Conservation (phyloP, 148 eudicot species). For the Cornus kousa region DNA sequence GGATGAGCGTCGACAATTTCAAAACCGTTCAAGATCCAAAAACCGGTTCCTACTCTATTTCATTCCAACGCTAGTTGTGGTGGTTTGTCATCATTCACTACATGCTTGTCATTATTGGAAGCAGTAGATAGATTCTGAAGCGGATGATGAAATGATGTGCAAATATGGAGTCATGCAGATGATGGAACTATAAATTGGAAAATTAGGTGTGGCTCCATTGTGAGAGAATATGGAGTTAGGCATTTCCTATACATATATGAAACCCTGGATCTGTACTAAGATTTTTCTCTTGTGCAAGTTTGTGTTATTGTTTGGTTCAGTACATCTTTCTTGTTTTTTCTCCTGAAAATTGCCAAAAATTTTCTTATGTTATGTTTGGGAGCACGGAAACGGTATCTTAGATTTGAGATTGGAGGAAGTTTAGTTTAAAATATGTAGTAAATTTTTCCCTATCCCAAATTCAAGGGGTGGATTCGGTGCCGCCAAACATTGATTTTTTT, state of each 20-base stretch:
- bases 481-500: too few relatives aligned
- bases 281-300: not conserved
- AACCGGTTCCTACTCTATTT: conserved; percentile 85
- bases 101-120: not conserved
- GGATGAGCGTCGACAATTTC: conserved; percentile 95
- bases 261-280: not conserved
- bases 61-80: conserved; percentile 51
- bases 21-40: conserved; percentile 93
- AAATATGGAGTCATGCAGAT: not conserved
- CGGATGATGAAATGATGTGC: not conserved
- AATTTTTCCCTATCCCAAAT: too few relatives aligned
- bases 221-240: too few relatives aligned
- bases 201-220: not conserved
- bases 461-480: too few relatives aligned
- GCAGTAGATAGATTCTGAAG: not conserved
- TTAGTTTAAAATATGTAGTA: too few relatives aligned
- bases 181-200: not conserved
- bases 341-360: too few relatives aligned
- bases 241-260: not conserved
- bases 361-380: too few relatives aligned
- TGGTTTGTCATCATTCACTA: not conserved
- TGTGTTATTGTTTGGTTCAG: too few relatives aligned
- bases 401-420: too few relatives aligned
- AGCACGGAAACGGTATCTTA: too few relatives aligned
- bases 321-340: too few relatives aligned